Conservation (phyloP, 108 stramenopile genomes). For the Nitzschia sp. region DNA sequence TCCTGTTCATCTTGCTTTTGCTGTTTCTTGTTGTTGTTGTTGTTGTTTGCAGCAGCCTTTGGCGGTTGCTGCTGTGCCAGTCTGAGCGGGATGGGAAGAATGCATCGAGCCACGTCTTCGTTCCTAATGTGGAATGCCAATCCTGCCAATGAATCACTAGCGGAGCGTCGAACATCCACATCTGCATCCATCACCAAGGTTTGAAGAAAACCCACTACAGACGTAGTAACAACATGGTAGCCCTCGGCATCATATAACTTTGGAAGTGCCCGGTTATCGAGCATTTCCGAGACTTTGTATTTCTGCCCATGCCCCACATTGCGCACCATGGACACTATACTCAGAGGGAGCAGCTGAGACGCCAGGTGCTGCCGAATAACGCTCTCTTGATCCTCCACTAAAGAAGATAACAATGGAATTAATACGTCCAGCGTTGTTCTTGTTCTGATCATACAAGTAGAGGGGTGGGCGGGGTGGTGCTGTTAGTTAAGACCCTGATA, state of each 20-base stretch:
- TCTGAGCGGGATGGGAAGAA: constrained; percentile 72
- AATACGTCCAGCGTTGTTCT: constrained; percentile 60
- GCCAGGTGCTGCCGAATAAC: constrained; percentile 93
- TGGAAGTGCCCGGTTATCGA: constrained; percentile 32
- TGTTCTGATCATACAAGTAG: constrained; percentile 26
- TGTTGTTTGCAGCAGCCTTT: constrained; percentile 2
- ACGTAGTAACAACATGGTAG: constrained; percentile 61
- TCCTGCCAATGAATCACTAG: constrained; percentile 70
- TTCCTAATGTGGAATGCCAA: constrained; percentile 63
- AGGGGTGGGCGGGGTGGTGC: background rate
- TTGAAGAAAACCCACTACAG: constrained; percentile 60
- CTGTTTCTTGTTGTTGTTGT: constrained; percentile 3
- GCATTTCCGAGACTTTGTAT: constrained; percentile 36
- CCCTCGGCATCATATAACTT: constrained; percentile 53
- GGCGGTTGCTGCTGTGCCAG: constrained; percentile 49
- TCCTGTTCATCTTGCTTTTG: constrained; percentile 36
- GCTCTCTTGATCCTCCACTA: constrained; percentile 83
- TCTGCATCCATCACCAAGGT: constrained; percentile 68
- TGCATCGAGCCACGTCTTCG: constrained; percentile 58
- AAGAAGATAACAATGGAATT: constrained; percentile 70
- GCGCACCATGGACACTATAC: constrained; percentile 58
- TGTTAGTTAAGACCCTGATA: background rate
- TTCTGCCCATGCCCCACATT: constrained; percentile 37
- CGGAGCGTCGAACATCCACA: constrained; percentile 84
- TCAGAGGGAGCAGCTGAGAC: constrained; percentile 77